Evolutionary conservation across 257 asterid genomes (phyloP), one percentile per base, ranked within the genome.

Genomic region (Craterostigma plantagineum): DNA sequence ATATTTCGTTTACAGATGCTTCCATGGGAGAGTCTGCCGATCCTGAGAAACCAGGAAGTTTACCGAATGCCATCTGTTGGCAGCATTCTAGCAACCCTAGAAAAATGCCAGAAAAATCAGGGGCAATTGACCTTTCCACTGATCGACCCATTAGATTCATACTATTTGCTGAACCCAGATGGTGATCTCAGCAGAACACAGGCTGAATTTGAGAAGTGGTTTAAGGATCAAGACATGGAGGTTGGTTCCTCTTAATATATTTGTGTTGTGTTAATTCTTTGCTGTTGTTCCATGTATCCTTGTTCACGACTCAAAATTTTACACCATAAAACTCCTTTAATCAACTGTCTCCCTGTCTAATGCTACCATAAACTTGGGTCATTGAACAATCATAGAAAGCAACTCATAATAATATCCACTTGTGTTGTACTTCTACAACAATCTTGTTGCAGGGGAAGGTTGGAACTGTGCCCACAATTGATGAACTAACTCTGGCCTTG

Each of bases 11-110:
- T 68, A 66, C 76, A 83, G 99, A 90, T 90, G 95, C 84, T 90
- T 62, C 92, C 94, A 7, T 90, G 99, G 99, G 95, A 90, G 62
- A 83, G 59, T 69, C 69, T 90, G 50, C 95, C 99, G 16, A 61
- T 83, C 57, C 52, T 83, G 61, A 68, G 92, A 65, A 71, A 65
- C 55, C 72, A 71, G 59, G 95, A 90, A 70, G 93, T 90, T 45
- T 90, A 90, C 54, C 86, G 98, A 33, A 90, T 90, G 94, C 95
- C 95, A 37, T 90, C 95, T 37, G 62, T 90, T 54, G 68, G 70
- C 51, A 75, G 93, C 71, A 79, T 90, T 56, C 53, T 53, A 48
- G 77, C 76, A 30, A 64, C 85, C 41, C 69, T 87, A 44, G 64
- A 68, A 37, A 65, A 81, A 57, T 64, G 70, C 58, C 57, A 57